A percentile compares a stretch with the other conserved stretches of the same genome.
Evolutionary conservation across 2,329 filamentous ascomycete genomes (phyloP).

Genomic region (Lecanosticta acicola): DNA sequence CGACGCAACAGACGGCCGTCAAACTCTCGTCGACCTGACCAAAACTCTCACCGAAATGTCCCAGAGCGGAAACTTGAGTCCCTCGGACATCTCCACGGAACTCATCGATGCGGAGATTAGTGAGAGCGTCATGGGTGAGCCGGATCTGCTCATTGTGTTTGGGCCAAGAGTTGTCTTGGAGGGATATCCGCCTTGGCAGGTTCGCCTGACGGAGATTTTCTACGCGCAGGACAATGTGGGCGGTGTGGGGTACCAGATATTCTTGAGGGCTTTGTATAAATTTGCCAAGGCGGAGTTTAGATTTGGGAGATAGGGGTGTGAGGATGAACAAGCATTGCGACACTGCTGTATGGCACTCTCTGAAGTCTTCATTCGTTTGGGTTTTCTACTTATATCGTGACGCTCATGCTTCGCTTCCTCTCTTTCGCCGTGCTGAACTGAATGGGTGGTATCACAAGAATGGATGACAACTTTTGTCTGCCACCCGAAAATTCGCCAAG

Average conservation of each 20-base stretch:
- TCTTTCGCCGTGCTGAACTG: too few relatives aligned
- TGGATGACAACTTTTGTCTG: neutral
- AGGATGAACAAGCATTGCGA: too few relatives aligned
- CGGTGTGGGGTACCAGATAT: conserved; percentile 88
- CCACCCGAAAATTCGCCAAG: neutral
- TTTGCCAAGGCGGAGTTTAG: conserved; percentile 86
- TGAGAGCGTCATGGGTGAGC: conserved; percentile 74
- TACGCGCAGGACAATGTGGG: conserved; percentile 41
- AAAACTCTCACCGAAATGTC: conserved; percentile 94
- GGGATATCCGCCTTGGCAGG: conserved; percentile 95
- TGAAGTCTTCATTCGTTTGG: too few relatives aligned
- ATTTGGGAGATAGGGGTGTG: conserved; percentile 54
- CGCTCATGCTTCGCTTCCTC: neutral
- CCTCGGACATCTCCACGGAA: conserved; percentile 76
- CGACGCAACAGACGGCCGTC: conserved; percentile 80
- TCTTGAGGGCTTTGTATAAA: conserved; percentile 75
- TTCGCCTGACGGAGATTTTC: conserved; percentile 91
- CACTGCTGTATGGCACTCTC: too few relatives aligned
- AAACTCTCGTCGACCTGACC: conserved; percentile 91
- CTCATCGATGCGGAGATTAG: conserved; percentile 84
- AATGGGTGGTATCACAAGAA: neutral
- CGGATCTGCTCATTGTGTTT: conserved; percentile 84
- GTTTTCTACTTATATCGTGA: neutral
- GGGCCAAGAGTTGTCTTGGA: conserved; percentile 75
- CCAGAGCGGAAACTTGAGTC: conserved; percentile 75